These are phyloP conservation scores for Auxenochlorella protothecoides DNA, from an alignment of 139 green algal species.

Conservation along the genomic window DNA sequence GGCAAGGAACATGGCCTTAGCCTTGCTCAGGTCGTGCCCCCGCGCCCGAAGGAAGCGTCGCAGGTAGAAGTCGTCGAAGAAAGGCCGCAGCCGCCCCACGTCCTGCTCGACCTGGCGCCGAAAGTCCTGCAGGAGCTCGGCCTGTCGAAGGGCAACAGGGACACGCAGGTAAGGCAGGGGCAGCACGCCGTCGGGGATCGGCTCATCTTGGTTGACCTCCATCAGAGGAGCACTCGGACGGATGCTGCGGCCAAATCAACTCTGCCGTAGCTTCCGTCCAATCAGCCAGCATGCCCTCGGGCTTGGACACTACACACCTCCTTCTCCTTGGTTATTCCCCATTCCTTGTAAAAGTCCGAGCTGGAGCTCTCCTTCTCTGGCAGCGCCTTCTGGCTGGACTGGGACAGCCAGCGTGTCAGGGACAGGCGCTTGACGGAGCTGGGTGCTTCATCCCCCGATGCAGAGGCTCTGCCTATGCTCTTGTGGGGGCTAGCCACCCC, in stretches of 20 bases:
- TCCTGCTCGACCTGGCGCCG: constrained; percentile 5
- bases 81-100: not conserved
- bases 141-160: constrained; percentile 1
- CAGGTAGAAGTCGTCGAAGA: constrained; percentile 31
- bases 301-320: constrained; percentile 10
- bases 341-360: constrained; percentile 19
- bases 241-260: not conserved
- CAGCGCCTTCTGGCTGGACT: not conserved
- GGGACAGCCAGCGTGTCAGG: too few species aligned
- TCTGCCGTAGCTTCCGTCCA: not conserved
- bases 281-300: not conserved
- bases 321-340: constrained; percentile 13
- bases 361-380: constrained; percentile 12
- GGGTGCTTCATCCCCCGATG: too few species aligned
- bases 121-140: constrained; percentile 17
- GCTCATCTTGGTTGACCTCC: not conserved
- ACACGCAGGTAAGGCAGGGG: not conserved
- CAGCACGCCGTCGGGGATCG: not conserved
- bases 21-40: constrained; percentile 35
- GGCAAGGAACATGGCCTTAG: constrained; percentile 41
- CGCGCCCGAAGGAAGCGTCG: constrained; percentile 48
- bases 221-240: not conserved
- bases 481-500: too few species aligned
- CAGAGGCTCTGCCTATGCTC: too few species aligned
- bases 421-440: too few species aligned